Base-by-base conservation (phyloP, 495 filamentous ascomycete species). In the Cryomyces minteri region DNA sequence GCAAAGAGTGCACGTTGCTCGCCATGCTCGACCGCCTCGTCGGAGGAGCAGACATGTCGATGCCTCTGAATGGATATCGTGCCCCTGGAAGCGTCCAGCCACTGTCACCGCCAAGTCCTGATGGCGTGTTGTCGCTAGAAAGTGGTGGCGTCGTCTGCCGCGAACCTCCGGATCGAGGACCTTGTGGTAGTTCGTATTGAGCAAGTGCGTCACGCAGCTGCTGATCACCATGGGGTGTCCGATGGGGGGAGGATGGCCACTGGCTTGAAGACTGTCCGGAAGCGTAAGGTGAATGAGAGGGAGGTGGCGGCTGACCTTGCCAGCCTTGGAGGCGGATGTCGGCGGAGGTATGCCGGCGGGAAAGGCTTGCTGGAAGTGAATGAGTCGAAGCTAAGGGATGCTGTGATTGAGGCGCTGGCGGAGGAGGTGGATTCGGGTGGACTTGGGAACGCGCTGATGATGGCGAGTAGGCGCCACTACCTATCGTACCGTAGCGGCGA, bases 311-410 rank as follows among this genome's bases (percentile, higher is more conserved):
- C 40, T 54, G 57, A 28, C 75, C 70, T 51, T 81, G 77, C 90
- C 90, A 95, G 43, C 84, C 84, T 52, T 82, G 81, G 37, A 82
- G 76, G 31, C 90, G 82, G 51, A 98, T 96, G 54, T 98, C 90
- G 44, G 90, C 90, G 41, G 88, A 90, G 1, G 90, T 98, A 61
- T 98, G 90, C 39, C 90, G 77, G 18, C 90, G 79, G 31, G 79
- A 72, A 32, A 95, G 67, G 53, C 78, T 82, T 43, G 76, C 73
- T 8, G 83, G 80, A 28, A 84, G 82, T 29, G 85, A 80, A 31
- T 82, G 73, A 14, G 81, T 77, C 43, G 72, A 70, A 1, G 85
- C 74, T 39, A 94, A 68, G 41, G 85, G 84, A 58, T 92, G 85
- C 34, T 66, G 64, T 29, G 56, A 72, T 47, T 77, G 79, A 11